Conservation (phyloP, 768 basidiomycete genomes). For the Mycena crocata region DNA sequence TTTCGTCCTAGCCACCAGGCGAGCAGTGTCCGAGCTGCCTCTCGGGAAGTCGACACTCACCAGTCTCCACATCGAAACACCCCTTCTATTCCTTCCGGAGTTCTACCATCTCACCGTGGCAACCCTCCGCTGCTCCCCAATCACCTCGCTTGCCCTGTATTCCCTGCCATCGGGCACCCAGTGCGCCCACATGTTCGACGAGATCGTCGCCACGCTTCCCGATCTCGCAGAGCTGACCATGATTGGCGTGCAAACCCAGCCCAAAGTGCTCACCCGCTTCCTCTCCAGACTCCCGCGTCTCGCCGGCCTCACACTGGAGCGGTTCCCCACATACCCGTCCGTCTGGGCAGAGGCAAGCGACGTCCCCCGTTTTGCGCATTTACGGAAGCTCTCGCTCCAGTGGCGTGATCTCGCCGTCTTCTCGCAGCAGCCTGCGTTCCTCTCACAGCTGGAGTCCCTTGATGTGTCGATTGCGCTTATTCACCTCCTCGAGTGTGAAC, state of each 20-base stretch:
- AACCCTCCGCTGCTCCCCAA: slow-evolving; percentile 1
- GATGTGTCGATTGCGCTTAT: neutral
- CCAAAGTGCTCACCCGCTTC: neutral
- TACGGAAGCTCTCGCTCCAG: neutral
- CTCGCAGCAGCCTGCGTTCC: neutral
- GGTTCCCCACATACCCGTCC: too few species aligned
- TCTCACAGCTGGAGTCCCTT: neutral
- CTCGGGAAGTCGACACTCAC: neutral
- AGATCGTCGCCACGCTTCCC: neutral
- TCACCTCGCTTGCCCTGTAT: slow-evolving; percentile 5
- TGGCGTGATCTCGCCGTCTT: neutral
- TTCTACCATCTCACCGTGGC: slow-evolving; percentile 5
- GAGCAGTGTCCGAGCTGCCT: neutral
- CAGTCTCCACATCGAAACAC: neutral
- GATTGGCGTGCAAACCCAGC: neutral
- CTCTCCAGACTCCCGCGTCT: slow-evolving; percentile 6
- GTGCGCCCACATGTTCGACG: neutral
- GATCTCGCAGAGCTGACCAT: neutral
- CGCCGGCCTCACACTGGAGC: neutral
- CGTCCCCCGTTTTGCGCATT: neutral
- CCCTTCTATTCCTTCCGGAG: neutral
- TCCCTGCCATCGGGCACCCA: neutral
- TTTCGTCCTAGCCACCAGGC: neutral
- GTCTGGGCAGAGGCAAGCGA: too few species aligned
- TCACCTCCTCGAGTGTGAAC: neutral